phyloP scores from a whole-genome alignment of 805 yeast genomes.

The Kazachstania martiniae region DNA sequence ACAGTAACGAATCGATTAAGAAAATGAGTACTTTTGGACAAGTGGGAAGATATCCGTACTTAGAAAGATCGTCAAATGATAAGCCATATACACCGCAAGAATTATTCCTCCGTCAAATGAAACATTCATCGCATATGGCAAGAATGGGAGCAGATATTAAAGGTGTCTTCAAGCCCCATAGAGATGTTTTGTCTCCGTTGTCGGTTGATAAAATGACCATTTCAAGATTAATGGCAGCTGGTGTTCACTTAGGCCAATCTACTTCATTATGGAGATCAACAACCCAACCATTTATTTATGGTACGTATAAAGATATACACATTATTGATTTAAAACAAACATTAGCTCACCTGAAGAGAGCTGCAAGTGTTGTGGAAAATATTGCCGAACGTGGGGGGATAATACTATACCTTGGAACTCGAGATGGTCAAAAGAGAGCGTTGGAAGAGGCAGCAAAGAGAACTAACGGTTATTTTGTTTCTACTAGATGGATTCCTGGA shows the following conservation, averaged over 20 bases:
- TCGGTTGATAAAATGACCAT: constrained; percentile 48
- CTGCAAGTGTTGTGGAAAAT: constrained; percentile 75
- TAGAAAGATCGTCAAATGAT: constrained; percentile 47
- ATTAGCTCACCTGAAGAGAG: constrained; percentile 59
- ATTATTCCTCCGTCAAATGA: constrained; percentile 59
- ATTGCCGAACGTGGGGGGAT: constrained; percentile 79
- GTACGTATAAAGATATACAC: constrained; percentile 83
- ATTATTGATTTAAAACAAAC: constrained; percentile 87
- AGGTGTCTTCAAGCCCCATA: constrained; percentile 59
- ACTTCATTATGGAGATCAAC: constrained; percentile 65
- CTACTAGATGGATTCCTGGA: constrained; percentile 89
- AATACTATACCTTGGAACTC: constrained; percentile 74
- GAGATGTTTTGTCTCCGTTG: constrained; percentile 51
- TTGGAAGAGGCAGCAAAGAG: constrained; percentile 73
- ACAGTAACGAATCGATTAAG: constrained; percentile 1
- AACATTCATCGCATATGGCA: constrained; percentile 45
- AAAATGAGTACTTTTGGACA: constrained; percentile 2
- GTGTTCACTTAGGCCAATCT: constrained; percentile 93
- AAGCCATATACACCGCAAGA: constrained; percentile 72
- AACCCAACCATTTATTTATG: constrained; percentile 79
- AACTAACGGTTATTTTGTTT: constrained; percentile 69
- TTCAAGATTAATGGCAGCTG: constrained; percentile 73
- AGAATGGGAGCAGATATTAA: constrained; percentile 52
- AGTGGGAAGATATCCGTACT: constrained; percentile 37
- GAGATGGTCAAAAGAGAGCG: constrained; percentile 63